phyloP scores from a whole-genome alignment of 352 stramenopile species.

The Sclerospora graminicola region DNA sequence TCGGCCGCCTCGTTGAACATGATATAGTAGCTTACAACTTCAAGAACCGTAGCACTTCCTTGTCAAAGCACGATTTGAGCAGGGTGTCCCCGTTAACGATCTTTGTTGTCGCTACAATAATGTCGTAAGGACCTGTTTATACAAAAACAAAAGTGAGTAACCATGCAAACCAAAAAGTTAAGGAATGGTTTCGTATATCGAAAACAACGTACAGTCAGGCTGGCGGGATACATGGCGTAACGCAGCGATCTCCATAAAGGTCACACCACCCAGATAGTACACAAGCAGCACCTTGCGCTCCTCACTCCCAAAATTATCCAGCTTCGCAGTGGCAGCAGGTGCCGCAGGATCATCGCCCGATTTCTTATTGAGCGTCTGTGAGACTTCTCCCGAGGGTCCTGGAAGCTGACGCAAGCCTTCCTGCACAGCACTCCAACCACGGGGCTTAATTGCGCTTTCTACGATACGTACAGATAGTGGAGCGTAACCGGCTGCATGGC shows the following conservation, averaged over 20 bases:
- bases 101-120: conserved; percentile 91
- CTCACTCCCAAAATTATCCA: conserved; percentile 64
- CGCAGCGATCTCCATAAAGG: conserved; percentile 95
- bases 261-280: conserved; percentile 94
- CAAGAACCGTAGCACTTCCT: conserved; percentile 67
- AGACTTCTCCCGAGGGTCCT: conserved; percentile 67
- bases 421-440: conserved; percentile 66
- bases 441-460: conserved; percentile 75
- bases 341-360: conserved; percentile 29
- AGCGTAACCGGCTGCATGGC: conserved; percentile 86
- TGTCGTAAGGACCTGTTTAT: conserved; percentile 70
- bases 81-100: conserved; percentile 82
- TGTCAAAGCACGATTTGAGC: conserved; percentile 83
- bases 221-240: conserved; percentile 91
- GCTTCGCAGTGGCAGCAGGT: conserved; percentile 26
- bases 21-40: conserved; percentile 32
- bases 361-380: conserved; percentile 35
- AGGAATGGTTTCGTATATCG: not conserved
- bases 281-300: conserved; percentile 92
- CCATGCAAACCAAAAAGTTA: not conserved
- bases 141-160: conserved; percentile 3
- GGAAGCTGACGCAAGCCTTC: conserved; percentile 80
- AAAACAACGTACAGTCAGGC: conserved; percentile 72
- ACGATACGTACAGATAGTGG: conserved; percentile 90
- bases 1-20: conserved; percentile 1